Percentiles rank a stretch among this genome's conserved stretches.
Evolutionary conservation across 768 basidiomycete genomes (phyloP).

Genomic region (Suillus hirtellus): DNA sequence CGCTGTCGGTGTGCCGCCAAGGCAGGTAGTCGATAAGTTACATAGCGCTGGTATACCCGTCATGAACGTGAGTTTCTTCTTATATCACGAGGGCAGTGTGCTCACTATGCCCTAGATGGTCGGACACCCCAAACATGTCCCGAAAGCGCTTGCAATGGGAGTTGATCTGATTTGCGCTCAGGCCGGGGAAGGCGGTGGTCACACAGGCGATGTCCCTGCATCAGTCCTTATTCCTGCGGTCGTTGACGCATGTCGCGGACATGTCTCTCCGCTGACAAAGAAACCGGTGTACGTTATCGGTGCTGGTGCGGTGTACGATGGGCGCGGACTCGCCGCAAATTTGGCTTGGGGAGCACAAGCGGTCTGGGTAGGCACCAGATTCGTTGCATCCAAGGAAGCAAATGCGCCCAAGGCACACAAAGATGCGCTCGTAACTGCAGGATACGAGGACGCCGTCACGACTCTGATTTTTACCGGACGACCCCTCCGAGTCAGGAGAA

Average conservation of each 20-base stretch:
- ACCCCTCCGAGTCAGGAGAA: constrained; percentile 82
- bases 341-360: constrained; percentile 87
- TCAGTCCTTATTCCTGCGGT: constrained; percentile 89
- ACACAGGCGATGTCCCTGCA: constrained; percentile 83
- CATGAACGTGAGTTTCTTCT: constrained; percentile 66
- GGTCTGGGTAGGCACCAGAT: constrained; percentile 89
- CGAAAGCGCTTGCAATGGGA: constrained; percentile 78
- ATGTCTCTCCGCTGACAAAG: constrained; percentile 77
- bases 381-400: constrained; percentile 82
- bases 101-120: constrained; percentile 57
- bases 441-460: constrained; percentile 76
- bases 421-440: constrained; percentile 66
- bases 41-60: constrained; percentile 84
- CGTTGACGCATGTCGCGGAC: constrained; percentile 79
- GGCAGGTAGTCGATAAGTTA: constrained; percentile 73
- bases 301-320: constrained; percentile 90
- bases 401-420: constrained; percentile 85
- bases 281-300: constrained; percentile 86
- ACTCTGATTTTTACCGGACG: constrained; percentile 92
- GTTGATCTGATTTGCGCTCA: constrained; percentile 95
- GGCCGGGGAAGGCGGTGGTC: constrained; percentile 89
- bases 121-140: constrained; percentile 90
- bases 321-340: constrained; percentile 84
- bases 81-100: not conserved
- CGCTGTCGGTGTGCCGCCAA: constrained; percentile 86